Evolutionary conservation across 495 filamentous ascomycete genomes (phyloP).

Genomic region (Aspergillus sclerotioniger): DNA sequence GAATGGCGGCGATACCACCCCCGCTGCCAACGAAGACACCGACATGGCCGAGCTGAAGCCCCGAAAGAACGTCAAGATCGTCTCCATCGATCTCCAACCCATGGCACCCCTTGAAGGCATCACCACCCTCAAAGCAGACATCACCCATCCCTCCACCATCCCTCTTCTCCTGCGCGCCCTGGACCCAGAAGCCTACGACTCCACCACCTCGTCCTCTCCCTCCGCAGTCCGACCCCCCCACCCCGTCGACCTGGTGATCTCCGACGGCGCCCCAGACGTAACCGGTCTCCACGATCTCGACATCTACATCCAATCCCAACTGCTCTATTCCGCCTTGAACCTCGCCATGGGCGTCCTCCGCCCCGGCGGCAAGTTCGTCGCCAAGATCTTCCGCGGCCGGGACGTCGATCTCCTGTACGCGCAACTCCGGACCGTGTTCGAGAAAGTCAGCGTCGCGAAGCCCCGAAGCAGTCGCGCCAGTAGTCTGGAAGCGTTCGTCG

Average conservation of each 20-base stretch:
- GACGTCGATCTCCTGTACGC: conserved; percentile 92
- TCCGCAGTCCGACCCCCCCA: conserved; percentile 52
- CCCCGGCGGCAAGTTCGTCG: conserved; percentile 92
- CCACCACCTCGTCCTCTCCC: conserved; percentile 42
- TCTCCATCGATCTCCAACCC: conserved; percentile 91
- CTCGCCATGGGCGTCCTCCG: conserved; percentile 86
- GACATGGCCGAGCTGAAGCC: conserved; percentile 48
- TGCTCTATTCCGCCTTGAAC: conserved; percentile 90
- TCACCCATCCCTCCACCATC: conserved; percentile 94
- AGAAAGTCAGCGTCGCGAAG: conserved; percentile 85
- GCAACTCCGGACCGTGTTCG: conserved; percentile 87
- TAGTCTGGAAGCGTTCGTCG: conserved; percentile 93
- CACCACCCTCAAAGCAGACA: conserved; percentile 86
- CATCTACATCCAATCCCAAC: conserved; percentile 94
- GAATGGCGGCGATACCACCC: conserved; percentile 24
- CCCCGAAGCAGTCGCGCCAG: conserved; percentile 89
- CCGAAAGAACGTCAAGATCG: conserved; percentile 81
- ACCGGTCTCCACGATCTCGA: conserved; percentile 96
- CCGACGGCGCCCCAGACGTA: conserved; percentile 93
- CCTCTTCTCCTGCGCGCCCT: conserved; percentile 82
- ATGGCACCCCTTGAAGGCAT: conserved; percentile 93
- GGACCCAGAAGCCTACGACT: conserved; percentile 68
- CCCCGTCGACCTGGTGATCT: conserved; percentile 87
- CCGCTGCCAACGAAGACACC: conserved; percentile 24
- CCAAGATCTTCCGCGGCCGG: conserved; percentile 93